Conservation (phyloP, 2,329 filamentous ascomycete species). For the Penicillium sp. region DNA sequence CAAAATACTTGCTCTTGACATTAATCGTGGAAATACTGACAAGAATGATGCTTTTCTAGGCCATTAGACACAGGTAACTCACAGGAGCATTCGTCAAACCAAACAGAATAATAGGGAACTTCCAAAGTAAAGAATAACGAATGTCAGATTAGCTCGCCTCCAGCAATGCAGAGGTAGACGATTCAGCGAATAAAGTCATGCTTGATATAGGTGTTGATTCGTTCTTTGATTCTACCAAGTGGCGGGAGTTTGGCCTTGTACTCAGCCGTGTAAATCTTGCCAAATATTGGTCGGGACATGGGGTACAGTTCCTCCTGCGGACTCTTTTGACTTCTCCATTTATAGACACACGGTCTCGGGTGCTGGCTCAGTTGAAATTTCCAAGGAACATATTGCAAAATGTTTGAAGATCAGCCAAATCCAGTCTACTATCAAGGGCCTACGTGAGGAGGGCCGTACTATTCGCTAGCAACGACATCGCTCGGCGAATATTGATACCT, state of each 20-base stretch:
- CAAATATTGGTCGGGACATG: constrained; percentile 35
- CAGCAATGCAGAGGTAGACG: background rate
- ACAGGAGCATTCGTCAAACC: background rate
- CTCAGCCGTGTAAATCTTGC: constrained; percentile 43
- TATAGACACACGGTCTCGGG: background rate
- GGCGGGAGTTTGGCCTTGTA: constrained; percentile 45
- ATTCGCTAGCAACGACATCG: background rate
- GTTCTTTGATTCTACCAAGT: constrained; percentile 33
- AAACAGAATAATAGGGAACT: background rate
- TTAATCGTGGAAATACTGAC: background rate
- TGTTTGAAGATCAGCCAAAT: background rate
- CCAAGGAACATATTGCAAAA: background rate
- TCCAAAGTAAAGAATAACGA: background rate
- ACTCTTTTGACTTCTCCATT: background rate
- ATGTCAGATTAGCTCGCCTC: background rate
- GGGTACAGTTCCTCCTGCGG: too few species aligned
- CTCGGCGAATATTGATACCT: background rate
- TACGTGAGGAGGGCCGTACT: background rate
- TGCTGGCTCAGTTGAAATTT: background rate
- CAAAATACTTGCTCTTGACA: background rate
- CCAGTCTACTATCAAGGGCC: background rate
- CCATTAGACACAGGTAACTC: background rate
- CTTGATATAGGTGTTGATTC: constrained; percentile 21
- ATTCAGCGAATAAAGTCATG: background rate
- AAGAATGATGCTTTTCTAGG: background rate